Base-by-base conservation (phyloP, 2,329 filamentous ascomycete genomes). In the Alternaria sp. region DNA sequence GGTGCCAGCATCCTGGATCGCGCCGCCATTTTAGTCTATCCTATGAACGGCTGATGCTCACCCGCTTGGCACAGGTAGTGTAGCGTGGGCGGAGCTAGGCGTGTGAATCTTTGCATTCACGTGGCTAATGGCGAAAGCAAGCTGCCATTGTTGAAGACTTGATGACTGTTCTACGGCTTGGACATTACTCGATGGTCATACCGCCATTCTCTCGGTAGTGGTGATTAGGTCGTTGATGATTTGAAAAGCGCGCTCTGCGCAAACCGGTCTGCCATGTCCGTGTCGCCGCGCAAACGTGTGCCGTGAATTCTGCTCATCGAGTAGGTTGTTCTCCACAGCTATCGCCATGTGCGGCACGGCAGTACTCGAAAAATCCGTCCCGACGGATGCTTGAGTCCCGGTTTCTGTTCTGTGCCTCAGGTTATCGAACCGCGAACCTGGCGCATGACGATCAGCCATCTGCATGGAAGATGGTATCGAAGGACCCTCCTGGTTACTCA, bases 341-440 rank as follows among this genome's bases (percentile, higher is more conserved):
- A 46, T 51, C 30, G 24, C 49, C 26, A 46, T 55, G 30, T 43
- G 51, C 53, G 56, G 62, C 62, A 57, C 57, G 57, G 60, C 30
- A 36, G 39, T 41, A 43, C 36, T 56, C 39, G 58, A 39, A 63
- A 54, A 64, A 36, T 38, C 46, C 46, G 32, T 49, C 30, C 67
- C 71, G 63, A 66, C 74, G 73, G 74, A 76, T 76, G 72, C 71
- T 71, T 73, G 44, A 75, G 68, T 72, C 66, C 71, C 74, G 72
- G 72, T 69, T 66, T 67, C 62, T 63, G 49, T 53, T 63, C 51
- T 48, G 43, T 68, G 70, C 73, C 70, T 75, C 67, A 72, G 71
- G 70, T 62, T 51, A 9, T 34, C 60, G 36, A 48, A 44, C 46
- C 38, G 52, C 20, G 43, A 32, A 38, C 36, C 44, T 14, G 57